A percentile compares a stretch with the other conserved stretches of the same genome.
Evolutionary conservation across 2,329 filamentous ascomycete species (phyloP).

Genomic region (Pseudocercospora musae): DNA sequence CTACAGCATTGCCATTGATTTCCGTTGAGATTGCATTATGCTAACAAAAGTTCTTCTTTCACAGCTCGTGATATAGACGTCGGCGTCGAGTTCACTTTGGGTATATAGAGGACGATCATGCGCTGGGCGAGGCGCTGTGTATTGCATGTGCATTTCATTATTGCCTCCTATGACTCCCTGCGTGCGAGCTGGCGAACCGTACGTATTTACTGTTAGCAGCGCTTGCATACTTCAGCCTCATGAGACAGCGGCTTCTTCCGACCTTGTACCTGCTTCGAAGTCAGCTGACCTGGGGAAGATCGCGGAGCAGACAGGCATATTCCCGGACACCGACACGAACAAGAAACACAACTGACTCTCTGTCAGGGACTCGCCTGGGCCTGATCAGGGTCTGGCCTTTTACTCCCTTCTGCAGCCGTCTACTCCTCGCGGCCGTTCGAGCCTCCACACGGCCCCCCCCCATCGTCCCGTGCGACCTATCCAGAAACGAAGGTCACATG

Average conservation of each 20-base stretch:
- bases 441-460: too few species aligned
- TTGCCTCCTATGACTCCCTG: background rate
- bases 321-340: background rate
- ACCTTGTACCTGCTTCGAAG: background rate
- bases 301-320: background rate
- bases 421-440: too few species aligned
- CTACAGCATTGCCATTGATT: slow-evolving; percentile 4
- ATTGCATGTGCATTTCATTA: background rate
- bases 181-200: background rate
- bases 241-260: background rate
- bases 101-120: slow-evolving; percentile 64
- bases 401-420: too few species aligned
- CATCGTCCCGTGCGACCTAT: too few species aligned
- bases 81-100: slow-evolving; percentile 89
- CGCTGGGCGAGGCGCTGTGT: background rate
- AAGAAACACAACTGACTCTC: too few species aligned
- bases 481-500: background rate
- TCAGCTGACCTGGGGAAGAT: background rate
- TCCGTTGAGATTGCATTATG: slow-evolving; percentile 18
- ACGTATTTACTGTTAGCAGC: slow-evolving; percentile 3
- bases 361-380: too few species aligned
- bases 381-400: too few species aligned
- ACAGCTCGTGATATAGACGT: slow-evolving; percentile 92
- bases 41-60: slow-evolving; percentile 18
- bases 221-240: background rate